Conservation (phyloP, 768 basidiomycete genomes). For the Dioszegia crocea region DNA sequence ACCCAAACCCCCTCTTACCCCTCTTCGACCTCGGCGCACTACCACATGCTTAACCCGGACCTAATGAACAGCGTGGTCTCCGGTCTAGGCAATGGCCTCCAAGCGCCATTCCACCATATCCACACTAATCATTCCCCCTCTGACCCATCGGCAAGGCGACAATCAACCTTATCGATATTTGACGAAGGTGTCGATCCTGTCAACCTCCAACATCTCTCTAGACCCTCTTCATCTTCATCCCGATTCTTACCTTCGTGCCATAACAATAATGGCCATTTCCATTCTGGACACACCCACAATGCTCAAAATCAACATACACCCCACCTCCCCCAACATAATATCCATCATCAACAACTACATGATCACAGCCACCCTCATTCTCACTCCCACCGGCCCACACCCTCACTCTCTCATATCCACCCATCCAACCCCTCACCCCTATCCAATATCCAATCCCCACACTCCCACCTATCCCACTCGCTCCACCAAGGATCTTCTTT, state of each 20-base stretch:
- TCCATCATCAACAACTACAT: constrained; percentile 1
- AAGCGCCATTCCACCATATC: background rate
- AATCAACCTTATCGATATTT: background rate
- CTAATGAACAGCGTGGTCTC: background rate
- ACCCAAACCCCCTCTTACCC: background rate
- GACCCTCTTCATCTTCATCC: background rate
- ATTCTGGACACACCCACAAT: background rate
- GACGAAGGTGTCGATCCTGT: background rate
- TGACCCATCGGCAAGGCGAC: no score
- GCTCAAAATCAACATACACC: background rate
- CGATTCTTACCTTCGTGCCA: background rate
- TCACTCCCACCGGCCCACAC: background rate
- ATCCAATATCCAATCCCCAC: no score
- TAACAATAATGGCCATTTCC: background rate
- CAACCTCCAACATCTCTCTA: background rate
- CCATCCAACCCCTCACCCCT: no score
- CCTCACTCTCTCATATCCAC: background rate
- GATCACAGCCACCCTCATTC: background rate
- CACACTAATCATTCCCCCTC: no score
- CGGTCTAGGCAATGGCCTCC: background rate
- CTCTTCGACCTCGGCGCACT: no score
- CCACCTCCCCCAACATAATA: background rate
- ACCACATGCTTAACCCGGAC: background rate
- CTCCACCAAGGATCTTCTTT: no score
- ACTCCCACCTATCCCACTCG: no score